These are phyloP conservation scores for Nicotiana tomentosiformis DNA, from an alignment of 257 asterid species.

Conservation along the genomic window DNA sequence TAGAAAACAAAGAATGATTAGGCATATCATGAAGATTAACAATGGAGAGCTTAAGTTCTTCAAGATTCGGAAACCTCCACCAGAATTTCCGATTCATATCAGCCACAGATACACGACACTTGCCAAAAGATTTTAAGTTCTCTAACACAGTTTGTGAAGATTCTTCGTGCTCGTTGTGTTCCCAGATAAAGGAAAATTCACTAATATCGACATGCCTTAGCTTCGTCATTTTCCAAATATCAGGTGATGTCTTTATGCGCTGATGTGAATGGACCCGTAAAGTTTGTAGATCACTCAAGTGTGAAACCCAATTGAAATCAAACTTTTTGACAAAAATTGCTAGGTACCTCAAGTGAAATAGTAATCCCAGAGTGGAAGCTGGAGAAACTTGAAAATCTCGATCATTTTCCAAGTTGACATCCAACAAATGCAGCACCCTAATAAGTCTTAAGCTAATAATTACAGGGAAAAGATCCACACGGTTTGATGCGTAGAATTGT, in stretches of 20 bases:
- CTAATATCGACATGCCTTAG: background rate
- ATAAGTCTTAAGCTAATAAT: background rate
- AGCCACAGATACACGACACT: background rate
- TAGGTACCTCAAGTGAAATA: background rate
- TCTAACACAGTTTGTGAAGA: background rate
- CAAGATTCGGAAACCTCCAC: constrained; percentile 7
- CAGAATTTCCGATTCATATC: constrained; percentile 6
- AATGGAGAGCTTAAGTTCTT: background rate
- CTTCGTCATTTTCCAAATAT: constrained; percentile 4
- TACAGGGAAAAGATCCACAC: background rate
- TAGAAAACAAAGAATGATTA: background rate
- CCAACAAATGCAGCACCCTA: background rate
- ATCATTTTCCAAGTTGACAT: background rate
- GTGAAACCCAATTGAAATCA: background rate
- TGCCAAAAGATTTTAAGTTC: background rate
- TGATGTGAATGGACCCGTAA: background rate
- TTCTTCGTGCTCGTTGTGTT: background rate
- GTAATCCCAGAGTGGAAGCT: background rate
- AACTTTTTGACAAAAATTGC: background rate
- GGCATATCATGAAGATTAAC: background rate
- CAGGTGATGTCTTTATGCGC: background rate
- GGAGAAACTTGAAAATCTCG: background rate
- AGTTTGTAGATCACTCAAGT: background rate
- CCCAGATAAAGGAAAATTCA: background rate
- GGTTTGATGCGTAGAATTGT: background rate